Evolutionary conservation across 1,139 yeast species (phyloP), one percentile per base, ranked within the genome.

Genomic region (Lodderomyces beijingensis): DNA sequence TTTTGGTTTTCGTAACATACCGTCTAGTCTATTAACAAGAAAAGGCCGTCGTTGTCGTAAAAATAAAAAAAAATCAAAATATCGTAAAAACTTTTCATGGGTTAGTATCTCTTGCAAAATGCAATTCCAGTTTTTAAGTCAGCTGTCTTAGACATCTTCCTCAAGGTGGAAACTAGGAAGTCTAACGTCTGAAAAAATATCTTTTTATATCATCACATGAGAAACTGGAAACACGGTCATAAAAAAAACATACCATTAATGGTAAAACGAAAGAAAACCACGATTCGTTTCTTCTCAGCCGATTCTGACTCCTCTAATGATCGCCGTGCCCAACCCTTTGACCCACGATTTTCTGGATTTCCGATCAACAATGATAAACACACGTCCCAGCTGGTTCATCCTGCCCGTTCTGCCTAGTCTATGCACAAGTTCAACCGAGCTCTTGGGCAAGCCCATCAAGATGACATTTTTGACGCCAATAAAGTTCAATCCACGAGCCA

Each of bases 401-500:
- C 98, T 67, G 4, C 96, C 97, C 0, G 97, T 91, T 59, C 98
- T 74, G 2, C 98, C 98, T 4, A 88, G 81, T 41, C 98, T 67
- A 52, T 91, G 98, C 14, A 91, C 77, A 38, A 91, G 66, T 56
- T 89, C 98, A 19, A 86, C 81, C 0, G 96, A 76, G 6, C 83
- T 79, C 36, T 74, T 70, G 4, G 98, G 98, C 31, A 88, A 74
- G 50, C 91, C 97, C 62, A 82, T 81, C 33, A 91, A 61, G 24
- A 91, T 70, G 13, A 91, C 87, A 47, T 88, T 88, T 44, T 88
- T 74, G 26, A 91, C 78, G 13, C 86, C 84, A 39, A 74, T 72
- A 61, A 91, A 89, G 51, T 91, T 91, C 35, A 91, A 62, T 1
- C 98, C 98, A 49, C 98, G 69, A 1, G 96, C 93, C 43, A 86